These are phyloP conservation scores for Pseudocercospora macadamiae DNA, from an alignment of 2,329 filamentous ascomycete species.

Conservation along the genomic window DNA sequence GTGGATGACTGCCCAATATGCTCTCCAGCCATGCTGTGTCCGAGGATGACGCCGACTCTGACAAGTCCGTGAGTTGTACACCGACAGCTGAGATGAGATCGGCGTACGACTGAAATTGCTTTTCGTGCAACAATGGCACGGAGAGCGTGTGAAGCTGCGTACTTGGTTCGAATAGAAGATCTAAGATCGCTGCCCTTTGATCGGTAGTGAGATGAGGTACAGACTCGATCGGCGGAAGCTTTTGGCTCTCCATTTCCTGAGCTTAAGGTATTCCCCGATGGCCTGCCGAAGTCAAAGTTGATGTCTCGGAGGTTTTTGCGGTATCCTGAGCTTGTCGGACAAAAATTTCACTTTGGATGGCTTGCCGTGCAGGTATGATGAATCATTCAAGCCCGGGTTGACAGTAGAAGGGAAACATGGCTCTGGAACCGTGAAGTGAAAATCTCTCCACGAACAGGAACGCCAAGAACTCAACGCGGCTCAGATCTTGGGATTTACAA, in stretches of 20 bases:
- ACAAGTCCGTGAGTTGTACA: conserved; percentile 63
- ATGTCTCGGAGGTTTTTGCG: conserved; percentile 1
- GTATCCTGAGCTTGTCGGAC: neutral
- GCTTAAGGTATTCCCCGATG: neutral
- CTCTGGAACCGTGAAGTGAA: neutral
- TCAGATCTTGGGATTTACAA: neutral
- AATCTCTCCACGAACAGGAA: neutral
- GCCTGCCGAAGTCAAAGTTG: neutral
- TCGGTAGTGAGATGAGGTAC: conserved; percentile 60
- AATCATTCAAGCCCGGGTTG: neutral
- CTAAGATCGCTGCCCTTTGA: conserved; percentile 63
- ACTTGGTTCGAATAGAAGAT: conserved; percentile 84
- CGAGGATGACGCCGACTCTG: conserved; percentile 53
- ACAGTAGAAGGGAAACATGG: neutral
- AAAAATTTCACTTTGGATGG: neutral
- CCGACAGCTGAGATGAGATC: conserved; percentile 70
- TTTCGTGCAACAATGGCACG: conserved; percentile 65
- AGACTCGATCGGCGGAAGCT: conserved; percentile 60
- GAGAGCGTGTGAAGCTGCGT: conserved; percentile 72
- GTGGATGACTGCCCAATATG: conserved; percentile 80
- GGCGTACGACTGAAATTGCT: conserved; percentile 67
- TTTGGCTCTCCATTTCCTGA: conserved; percentile 33
- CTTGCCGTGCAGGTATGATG: neutral
- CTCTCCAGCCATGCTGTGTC: conserved; percentile 64
- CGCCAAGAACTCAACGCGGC: neutral